Base-by-base conservation (phyloP, 2,329 filamentous ascomycete species). In the Beauveria caledonica region DNA sequence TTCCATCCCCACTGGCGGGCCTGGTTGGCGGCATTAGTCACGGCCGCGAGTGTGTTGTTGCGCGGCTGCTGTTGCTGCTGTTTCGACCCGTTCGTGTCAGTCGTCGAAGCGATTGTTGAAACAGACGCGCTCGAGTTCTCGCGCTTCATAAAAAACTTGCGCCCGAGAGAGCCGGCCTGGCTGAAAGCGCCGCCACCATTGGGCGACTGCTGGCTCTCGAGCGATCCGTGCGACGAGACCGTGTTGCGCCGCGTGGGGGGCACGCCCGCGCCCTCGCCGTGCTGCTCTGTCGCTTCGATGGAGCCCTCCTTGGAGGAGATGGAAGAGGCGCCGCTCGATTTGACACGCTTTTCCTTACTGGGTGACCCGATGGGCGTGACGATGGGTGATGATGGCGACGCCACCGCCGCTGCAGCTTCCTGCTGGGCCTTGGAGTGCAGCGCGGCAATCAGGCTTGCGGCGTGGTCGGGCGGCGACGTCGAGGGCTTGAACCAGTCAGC, bases 391-490 rank as follows among this genome's bases (percentile, higher is more conserved):
- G 39, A 19, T 2, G 50, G 13, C 10, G 46, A 5, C 21, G 44
- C n/a, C 1, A 83, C 82, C 23, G 36, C n/a, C 11, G 21, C n/a
- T 1, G 83, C 82, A 23, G 73, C 71, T n/a, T 81, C 77, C 40
- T 82, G 79, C 42, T 82, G 79, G 1, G 87, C 84, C 19, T 82
- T 78, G 19, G 78, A 81, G n/a, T 87, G 85, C 44, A 90, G 77
- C 44, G 84, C 85, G 59, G 86, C 86, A 79, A 92, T 90, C 27
- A 82, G 78, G 64, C 78, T 82, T 23, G 80, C 78, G 25, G 87
- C 87, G 68, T 85, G 78, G 42, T 85, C 81, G 2, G 82, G 80
- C 5, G 80, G 78, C 36, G 81, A 82, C 1, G 77, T 78, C 4
- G 79, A 81, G 15, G 80, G 78, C 62, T 81, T 83, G 64, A 83